phyloP scores from a whole-genome alignment of 108 stramenopile genomes.

The Licmophora abbreviata region DNA sequence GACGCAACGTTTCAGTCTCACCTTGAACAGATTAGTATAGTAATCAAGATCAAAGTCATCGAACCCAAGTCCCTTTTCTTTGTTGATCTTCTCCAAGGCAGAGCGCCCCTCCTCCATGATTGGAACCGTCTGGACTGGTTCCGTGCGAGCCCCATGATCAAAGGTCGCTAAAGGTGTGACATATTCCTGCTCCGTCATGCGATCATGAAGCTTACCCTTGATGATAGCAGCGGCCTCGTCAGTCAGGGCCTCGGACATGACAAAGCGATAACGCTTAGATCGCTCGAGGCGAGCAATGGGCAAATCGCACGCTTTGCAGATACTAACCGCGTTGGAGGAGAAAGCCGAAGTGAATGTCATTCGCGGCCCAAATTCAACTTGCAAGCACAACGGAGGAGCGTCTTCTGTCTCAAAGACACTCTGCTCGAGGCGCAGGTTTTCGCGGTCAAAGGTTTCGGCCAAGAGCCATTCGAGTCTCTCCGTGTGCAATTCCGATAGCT shows the following conservation, averaged over 20 bases:
- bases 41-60: slow-evolving; percentile 98
- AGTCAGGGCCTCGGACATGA: slow-evolving; percentile 13
- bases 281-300: slow-evolving; percentile 81
- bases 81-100: slow-evolving; percentile 89
- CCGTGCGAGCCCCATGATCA: slow-evolving; percentile 52
- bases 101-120: slow-evolving; percentile 85
- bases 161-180: slow-evolving; percentile 69
- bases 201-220: slow-evolving; percentile 79
- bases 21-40: slow-evolving; percentile 93
- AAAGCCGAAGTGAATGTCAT: slow-evolving; percentile 96
- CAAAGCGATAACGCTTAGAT: slow-evolving; percentile 59
- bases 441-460: slow-evolving; percentile 85
- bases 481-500: slow-evolving; percentile 28
- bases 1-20: slow-evolving; percentile 21
- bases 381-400: slow-evolving; percentile 31
- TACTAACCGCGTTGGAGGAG: slow-evolving; percentile 90
- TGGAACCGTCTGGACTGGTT: slow-evolving; percentile 72
- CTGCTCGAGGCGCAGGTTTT: slow-evolving; percentile 48
- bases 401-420: slow-evolving; percentile 27
- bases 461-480: slow-evolving; percentile 82
- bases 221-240: slow-evolving; percentile 34
- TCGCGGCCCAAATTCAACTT: slow-evolving; percentile 97
- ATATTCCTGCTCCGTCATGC: slow-evolving; percentile 98
- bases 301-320: slow-evolving; percentile 82
- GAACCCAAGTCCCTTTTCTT: slow-evolving; percentile 89